Base-by-base conservation (phyloP, 2,329 filamentous ascomycete genomes). In the Coniochaeta sp. region DNA sequence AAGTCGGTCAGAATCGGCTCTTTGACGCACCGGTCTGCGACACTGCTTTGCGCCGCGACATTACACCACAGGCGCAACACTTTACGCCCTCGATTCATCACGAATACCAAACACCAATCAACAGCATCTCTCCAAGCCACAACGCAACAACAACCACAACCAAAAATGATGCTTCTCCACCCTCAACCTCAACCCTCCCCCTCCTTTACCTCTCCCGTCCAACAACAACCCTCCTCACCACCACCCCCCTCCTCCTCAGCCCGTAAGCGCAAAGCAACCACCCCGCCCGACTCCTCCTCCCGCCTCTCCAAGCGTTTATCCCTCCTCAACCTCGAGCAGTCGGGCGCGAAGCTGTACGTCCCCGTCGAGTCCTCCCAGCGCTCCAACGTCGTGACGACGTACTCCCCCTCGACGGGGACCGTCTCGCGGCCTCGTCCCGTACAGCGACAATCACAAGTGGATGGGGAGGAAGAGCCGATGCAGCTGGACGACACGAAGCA, bases 301-400 rank as follows among this genome's bases (percentile, higher is more conserved):
- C 85, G 91, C 50, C 78, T 96, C 57, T 86, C 87, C 47, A 96
- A 96, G 73, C 81, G 87, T 57, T 78, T 96, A 67, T 88, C 89
- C 65, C 74, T 88, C 50, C 77, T 96, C 51, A 91, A 91, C 65
- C 72, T 96, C 86, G 83, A 87, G 61, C 72, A 78, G 61, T 76
- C 79, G 70, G 81, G 82, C 60, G 67, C 74, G 59, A 85, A 82
- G 61, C 77, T 87, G 61, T 86, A 85, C 70, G 78, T 85, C 33
- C 82, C 82, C 48, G 80, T 86, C 54, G 79, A 83, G 64, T 73
- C 71, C 52, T 67, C 74, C 24, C 57, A 42, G 53, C 60, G 32
- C 53, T 58, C 56, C 55, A 60, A 24, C 53, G 50, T 60, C 48
- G 12, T 30, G 6, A 6, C 27, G 6, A 12, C 27, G 6, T 42